phyloP scores from a whole-genome alignment of 2,329 filamentous ascomycete genomes.

The Eurotiales sp. region DNA sequence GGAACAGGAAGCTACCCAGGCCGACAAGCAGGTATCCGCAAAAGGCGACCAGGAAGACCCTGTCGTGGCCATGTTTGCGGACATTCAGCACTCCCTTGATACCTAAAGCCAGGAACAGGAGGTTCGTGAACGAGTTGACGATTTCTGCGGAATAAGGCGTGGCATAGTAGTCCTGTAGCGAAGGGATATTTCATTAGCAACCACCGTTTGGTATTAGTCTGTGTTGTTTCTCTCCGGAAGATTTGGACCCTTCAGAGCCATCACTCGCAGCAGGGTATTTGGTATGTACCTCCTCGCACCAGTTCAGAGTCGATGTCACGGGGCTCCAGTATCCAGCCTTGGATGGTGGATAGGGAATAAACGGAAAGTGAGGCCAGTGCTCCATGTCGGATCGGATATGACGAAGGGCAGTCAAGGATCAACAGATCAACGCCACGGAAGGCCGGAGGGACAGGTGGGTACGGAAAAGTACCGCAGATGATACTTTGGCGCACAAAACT shows the following conservation, averaged over 20 bases:
- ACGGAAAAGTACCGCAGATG: not conserved
- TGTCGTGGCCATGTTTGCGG: conserved; percentile 66
- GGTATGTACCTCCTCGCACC: conserved; percentile 77
- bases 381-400: not conserved
- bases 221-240: too few relatives aligned
- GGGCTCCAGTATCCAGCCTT: conserved; percentile 63
- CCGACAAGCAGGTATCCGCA: conserved; percentile 60
- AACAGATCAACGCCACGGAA: not conserved
- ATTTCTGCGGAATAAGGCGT: conserved; percentile 74
- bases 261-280: conserved; percentile 15
- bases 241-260: conserved; percentile 1
- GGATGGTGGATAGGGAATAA: conserved; percentile 43
- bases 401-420: not conserved
- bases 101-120: conserved; percentile 75
- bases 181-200: not conserved
- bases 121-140: conserved; percentile 76
- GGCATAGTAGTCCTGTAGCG: conserved; percentile 73
- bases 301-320: conserved; percentile 70
- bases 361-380: conserved; percentile 25
- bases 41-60: conserved; percentile 68
- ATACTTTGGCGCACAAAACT: too few relatives aligned
- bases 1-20: conserved; percentile 60
- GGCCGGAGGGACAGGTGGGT: not conserved
- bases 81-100: conserved; percentile 72
- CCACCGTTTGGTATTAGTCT: too few relatives aligned